Base-by-base conservation (phyloP, 2,329 filamentous ascomycete genomes). In the Pezicula rhizophila region DNA sequence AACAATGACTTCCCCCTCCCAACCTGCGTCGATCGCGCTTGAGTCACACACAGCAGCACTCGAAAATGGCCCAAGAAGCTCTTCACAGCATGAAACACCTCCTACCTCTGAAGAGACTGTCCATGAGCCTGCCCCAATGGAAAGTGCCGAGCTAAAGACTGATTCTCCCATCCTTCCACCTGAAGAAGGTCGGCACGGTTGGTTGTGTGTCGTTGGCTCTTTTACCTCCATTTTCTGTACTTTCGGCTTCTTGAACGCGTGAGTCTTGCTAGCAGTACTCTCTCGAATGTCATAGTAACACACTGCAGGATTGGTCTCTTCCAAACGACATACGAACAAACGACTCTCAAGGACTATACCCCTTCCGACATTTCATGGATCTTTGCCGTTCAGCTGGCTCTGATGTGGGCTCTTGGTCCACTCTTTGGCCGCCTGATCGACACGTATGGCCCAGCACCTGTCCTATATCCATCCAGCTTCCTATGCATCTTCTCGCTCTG, bases 381-480 rank as follows among this genome's bases (percentile, higher is more conserved):
- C 34, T 71, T 76, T 0, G 77, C 78, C 0, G 60, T 79, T 1
- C 71, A 80, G 49, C 64, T 73, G 18, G 77, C 75, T 52, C 68
- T 78, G 53, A 70, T 83, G 68, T 59, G 63, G 42, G 53, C 60
- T n/a, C 55, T 73, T 54, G 80, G 80, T 0, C 79, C 80, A 0
- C 56, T 86, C 8, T 73, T 84, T 14, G 84, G 84, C 1, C 77
- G 75, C 38, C 41, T 84, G 0, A 82, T 76, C 52, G 84, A 88
- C 57, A 76, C 70, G 42, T 77, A 80, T 49, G 84, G 84, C 0
- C 80, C 83, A 0, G 72, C 75, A 17, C 72, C 67, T 38, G 64
- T 87, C 1, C 60, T 84, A 1, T 34, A 79, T 1, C 60, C 62
- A 8, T 79, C 79, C 17, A 74, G 69, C 0, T 63, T 82, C 44